Conservation (phyloP, 2,329 filamentous ascomycete species). For the Zopfia rhizophila region DNA sequence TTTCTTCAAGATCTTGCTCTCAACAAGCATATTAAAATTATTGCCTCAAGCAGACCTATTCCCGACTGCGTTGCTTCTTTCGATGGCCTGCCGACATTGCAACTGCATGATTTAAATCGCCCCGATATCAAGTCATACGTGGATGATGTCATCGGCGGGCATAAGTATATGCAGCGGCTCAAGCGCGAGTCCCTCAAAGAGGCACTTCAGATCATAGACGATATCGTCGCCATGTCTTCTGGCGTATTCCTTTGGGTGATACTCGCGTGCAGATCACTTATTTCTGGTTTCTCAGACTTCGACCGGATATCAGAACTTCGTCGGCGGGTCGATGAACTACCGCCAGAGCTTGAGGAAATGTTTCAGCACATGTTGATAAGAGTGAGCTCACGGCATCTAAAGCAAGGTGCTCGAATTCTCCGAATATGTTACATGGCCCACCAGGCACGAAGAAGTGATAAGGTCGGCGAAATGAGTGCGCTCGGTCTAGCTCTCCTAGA, state of each 20-base stretch:
- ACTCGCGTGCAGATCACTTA: background rate
- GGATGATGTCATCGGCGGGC: background rate
- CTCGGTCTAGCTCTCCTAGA: too few relatives aligned
- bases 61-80: conserved; percentile 1
- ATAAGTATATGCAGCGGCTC: conserved; percentile 1
- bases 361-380: conserved; percentile 3
- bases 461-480: too few relatives aligned
- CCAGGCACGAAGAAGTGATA: too few relatives aligned
- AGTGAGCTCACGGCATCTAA: too few relatives aligned
- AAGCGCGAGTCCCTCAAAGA: too few relatives aligned
- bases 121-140: conserved; percentile 2
- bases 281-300: background rate
- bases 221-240: conserved; percentile 1
- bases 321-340: background rate
- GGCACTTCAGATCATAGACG: too few relatives aligned
- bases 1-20: conserved; percentile 1
- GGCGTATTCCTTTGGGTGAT: conserved; percentile 9
- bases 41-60: conserved; percentile 7
- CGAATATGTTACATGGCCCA: too few relatives aligned
- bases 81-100: background rate
- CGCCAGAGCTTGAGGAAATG: background rate
- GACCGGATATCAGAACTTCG: background rate
- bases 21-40: conserved; percentile 1
- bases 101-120: conserved; percentile 7
- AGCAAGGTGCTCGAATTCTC: too few relatives aligned